These are phyloP conservation scores for Dacryopinax primogenitus DNA, from an alignment of 768 basidiomycete genomes.

Conservation along the genomic window DNA sequence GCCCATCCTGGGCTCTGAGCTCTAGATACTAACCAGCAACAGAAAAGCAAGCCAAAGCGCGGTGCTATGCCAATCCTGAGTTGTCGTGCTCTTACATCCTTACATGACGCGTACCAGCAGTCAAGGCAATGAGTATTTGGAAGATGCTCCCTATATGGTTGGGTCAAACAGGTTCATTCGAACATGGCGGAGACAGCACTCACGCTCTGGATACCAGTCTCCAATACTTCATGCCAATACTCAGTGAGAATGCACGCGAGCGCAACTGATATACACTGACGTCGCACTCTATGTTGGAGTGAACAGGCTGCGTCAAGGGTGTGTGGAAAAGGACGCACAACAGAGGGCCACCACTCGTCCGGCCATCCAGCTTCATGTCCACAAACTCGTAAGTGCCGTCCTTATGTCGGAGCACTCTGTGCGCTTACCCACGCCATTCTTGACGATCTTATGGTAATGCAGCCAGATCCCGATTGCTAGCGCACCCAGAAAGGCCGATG, in stretches of 20 bases:
- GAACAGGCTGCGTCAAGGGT: constrained; percentile 12
- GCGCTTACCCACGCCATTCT: constrained; percentile 48
- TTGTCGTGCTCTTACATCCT: no score
- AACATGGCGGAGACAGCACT: not conserved
- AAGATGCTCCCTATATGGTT: constrained; percentile 44
- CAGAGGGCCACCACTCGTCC: constrained; percentile 83
- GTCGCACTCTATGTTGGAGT: not conserved
- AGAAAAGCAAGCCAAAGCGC: constrained; percentile 50
- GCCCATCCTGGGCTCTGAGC: constrained; percentile 35
- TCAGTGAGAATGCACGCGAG: constrained; percentile 49
- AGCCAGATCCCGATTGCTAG: constrained; percentile 49
- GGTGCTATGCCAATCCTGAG: constrained; percentile 39
- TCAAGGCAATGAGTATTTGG: constrained; percentile 76
- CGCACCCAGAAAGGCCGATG: constrained; percentile 50
- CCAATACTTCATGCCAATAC: constrained; percentile 45
- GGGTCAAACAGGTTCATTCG: not conserved
- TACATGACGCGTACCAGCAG: constrained; percentile 41
- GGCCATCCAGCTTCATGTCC: constrained; percentile 48
- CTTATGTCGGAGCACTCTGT: not conserved
- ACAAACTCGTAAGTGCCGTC: not conserved
- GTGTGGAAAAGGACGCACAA: constrained; percentile 28
- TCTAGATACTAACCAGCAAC: constrained; percentile 50
- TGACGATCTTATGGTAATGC: constrained; percentile 76
- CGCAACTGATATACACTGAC: constrained; percentile 21
- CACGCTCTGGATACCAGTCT: constrained; percentile 73